These are phyloP conservation scores for Thalassiosira profunda DNA, from an alignment of 108 stramenopile species.

Conservation along the genomic window DNA sequence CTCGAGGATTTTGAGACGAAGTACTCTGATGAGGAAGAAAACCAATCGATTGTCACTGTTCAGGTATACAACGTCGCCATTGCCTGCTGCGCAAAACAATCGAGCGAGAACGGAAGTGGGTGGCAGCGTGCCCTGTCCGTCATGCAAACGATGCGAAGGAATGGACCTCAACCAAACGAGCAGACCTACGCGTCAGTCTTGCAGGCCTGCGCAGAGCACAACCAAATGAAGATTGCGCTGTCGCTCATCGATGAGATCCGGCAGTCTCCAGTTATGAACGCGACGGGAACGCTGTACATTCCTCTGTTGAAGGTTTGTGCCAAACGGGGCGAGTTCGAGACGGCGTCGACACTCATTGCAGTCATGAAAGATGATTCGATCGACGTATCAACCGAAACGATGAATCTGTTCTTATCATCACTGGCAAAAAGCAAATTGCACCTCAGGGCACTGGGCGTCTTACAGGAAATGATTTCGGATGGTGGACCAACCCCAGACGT, in stretches of 20 bases:
- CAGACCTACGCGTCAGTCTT: slow-evolving; percentile 56
- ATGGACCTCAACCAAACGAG: slow-evolving; percentile 51
- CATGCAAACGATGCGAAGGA: slow-evolving; percentile 50
- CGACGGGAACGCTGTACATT: slow-evolving; percentile 13
- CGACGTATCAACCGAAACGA: slow-evolving; percentile 19
- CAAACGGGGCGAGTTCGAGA: slow-evolving; percentile 33
- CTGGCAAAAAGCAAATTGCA: slow-evolving; percentile 6
- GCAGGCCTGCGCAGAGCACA: slow-evolving; percentile 44
- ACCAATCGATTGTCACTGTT: slow-evolving; percentile 15
- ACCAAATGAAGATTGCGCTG: slow-evolving; percentile 50
- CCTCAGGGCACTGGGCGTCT: background rate
- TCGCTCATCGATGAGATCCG: slow-evolving; percentile 52
- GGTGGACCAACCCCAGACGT: slow-evolving; percentile 32
- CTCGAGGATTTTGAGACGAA: slow-evolving; percentile 30
- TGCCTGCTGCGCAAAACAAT: background rate
- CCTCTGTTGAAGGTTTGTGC: slow-evolving; percentile 50
- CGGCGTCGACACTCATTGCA: slow-evolving; percentile 34
- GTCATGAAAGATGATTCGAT: slow-evolving; percentile 37
- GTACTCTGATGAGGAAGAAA: background rate
- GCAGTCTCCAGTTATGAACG: background rate
- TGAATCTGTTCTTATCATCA: slow-evolving; percentile 9
- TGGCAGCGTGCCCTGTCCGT: slow-evolving; percentile 63
- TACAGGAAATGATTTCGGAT: background rate
- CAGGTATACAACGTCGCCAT: slow-evolving; percentile 39
- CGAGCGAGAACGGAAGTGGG: slow-evolving; percentile 10